Base-by-base conservation (phyloP, 768 basidiomycete species). In the Auriscalpium vulgare region DNA sequence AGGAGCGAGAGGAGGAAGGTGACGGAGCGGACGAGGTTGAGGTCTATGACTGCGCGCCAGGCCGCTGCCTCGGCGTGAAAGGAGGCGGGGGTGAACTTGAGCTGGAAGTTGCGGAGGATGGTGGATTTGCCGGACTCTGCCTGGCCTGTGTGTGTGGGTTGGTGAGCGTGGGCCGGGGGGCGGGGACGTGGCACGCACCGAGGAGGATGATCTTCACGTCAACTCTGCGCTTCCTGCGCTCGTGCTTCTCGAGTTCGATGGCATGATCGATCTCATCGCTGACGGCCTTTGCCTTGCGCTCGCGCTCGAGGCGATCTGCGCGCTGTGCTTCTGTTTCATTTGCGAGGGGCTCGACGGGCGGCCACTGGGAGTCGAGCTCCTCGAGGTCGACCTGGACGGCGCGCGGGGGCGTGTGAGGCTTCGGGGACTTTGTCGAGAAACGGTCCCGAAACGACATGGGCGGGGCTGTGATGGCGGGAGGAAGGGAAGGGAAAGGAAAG, bases 51-150 rank as follows among this genome's bases (percentile, higher is more conserved):
- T 3, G 83, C 78, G 43, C 82, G 75, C 85, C 85, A 87, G 44
- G 78, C 70, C 47, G 75, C 76, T 6, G 75, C 71, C 72, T 86
- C 83, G 2, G 76, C 74, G 44, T 75, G 69, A 60, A 85, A 83
- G 1, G 82, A 76, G 57, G 76, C 76, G 0, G 84, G 84, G 8
- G 81, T 75, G 58, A 81, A 83, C 47, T 78, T 73, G 35, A 85
- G 72, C 62, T 85, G 81, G 59, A 85, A 82, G 64, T 83, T 83
- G 71, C 85, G 85, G 46, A 86, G 68, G 34, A 83, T 74, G 0
- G 84, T 85, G 0, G 82, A 83, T 65, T 86, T 85, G 35, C 84
- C 84, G 7, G 82, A 81, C 69, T 85, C 83, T 36, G 83, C 80
- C 66, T 84, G 84, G 49, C 84, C 83, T 84, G 57, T 29, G 23